A percentile compares a stretch with the other conserved stretches of the same genome.
Evolutionary conservation across 2,329 filamentous ascomycete species (phyloP).

Genomic region (Elsinoe batatas): DNA sequence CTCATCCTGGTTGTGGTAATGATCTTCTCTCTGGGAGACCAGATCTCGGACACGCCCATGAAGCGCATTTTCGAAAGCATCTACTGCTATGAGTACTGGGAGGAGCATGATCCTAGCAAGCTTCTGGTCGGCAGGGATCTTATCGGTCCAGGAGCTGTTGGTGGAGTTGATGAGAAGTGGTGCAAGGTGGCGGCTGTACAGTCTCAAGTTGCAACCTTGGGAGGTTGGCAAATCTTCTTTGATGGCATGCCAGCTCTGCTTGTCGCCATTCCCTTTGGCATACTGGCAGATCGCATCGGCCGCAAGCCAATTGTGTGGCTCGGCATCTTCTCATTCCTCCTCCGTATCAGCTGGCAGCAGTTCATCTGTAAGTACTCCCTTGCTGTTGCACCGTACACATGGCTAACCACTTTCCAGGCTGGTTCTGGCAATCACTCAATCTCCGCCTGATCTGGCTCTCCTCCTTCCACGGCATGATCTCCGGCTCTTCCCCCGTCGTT

Average conservation of each 20-base stretch:
- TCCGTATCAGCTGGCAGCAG: constrained; percentile 22
- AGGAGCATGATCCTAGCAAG: constrained; percentile 29
- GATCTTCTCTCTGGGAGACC: constrained; percentile 35
- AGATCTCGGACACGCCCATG: constrained; percentile 32
- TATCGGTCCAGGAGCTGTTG: constrained; percentile 24
- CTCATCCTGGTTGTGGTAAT: constrained; percentile 32
- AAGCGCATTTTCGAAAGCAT: constrained; percentile 46
- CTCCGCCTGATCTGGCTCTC: constrained; percentile 26
- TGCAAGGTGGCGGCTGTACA: constrained; percentile 46
- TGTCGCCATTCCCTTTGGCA: constrained; percentile 28
- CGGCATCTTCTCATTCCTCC: constrained; percentile 20
- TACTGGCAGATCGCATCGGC: constrained; percentile 27
- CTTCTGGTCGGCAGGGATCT: constrained; percentile 20
- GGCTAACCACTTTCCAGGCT: constrained; percentile 16
- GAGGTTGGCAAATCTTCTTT: constrained; percentile 38
- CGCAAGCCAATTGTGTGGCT: constrained; percentile 26
- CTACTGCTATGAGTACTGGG: constrained; percentile 43
- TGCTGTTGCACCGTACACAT: neutral
- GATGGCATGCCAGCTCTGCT: constrained; percentile 35
- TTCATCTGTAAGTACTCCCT: constrained; percentile 21
- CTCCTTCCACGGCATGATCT: constrained; percentile 23
- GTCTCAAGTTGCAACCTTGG: constrained; percentile 42
- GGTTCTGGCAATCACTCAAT: constrained; percentile 27
- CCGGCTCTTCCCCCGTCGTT: constrained; percentile 22
- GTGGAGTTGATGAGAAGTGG: constrained; percentile 30